These are phyloP conservation scores for Eimeria sp. DNA, from an alignment of 169 alveolate genomes.

Conservation along the genomic window DNA sequence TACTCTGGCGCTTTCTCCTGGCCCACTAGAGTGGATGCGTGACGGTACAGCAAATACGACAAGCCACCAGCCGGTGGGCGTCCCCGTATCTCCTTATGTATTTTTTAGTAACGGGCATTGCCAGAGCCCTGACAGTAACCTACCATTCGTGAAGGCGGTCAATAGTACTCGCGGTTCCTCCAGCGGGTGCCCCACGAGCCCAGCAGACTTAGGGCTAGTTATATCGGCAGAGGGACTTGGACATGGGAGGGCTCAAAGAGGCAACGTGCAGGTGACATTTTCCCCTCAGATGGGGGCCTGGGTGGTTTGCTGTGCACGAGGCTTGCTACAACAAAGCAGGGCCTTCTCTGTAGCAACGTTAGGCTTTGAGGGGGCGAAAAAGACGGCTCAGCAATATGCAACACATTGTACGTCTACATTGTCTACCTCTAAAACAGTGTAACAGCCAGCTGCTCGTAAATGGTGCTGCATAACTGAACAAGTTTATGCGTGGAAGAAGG, in stretches of 20 bases:
- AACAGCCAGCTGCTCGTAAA: background rate
- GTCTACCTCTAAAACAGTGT: background rate
- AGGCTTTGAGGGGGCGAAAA: conserved; percentile 66
- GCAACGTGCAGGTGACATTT: conserved; percentile 61
- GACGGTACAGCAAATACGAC: background rate
- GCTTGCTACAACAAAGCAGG: conserved; percentile 58
- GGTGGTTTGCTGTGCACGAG: conserved; percentile 67
- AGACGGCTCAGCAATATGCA: conserved; percentile 68
- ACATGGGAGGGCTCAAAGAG: conserved; percentile 27
- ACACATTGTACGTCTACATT: conserved; percentile 29
- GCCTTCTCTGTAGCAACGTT: conserved; percentile 49
- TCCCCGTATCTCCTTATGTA: conserved; percentile 2
- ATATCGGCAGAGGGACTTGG: conserved; percentile 56
- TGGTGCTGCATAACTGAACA: background rate
- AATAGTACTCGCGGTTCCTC: background rate
- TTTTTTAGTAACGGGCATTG: conserved; percentile 8
- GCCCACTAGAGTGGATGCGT: conserved; percentile 32
- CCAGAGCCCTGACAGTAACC: background rate
- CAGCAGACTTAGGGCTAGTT: conserved; percentile 46
- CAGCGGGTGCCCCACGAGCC: conserved; percentile 36
- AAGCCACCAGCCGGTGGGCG: conserved; percentile 3
- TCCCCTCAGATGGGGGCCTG: conserved; percentile 69
- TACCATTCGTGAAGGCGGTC: background rate
- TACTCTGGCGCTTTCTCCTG: background rate
- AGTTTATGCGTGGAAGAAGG: background rate